Evolutionary conservation across 495 filamentous ascomycete genomes (phyloP).

Genomic region (Tuber magnatum): DNA sequence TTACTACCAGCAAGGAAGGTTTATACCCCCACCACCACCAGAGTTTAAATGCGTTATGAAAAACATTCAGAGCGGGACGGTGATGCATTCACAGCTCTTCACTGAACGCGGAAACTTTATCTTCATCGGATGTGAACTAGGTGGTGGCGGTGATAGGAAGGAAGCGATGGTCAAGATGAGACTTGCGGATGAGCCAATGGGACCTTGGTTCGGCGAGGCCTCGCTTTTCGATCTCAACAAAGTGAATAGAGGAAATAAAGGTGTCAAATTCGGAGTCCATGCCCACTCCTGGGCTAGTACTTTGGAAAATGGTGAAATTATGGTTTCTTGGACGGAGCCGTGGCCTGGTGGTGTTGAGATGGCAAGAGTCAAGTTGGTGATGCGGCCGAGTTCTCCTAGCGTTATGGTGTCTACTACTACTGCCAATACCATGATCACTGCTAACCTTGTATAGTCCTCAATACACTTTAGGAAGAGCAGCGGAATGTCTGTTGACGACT

Average conservation of each 20-base stretch:
- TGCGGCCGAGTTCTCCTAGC: neutral
- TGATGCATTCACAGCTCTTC: slow-evolving; percentile 20
- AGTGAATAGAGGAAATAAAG: neutral
- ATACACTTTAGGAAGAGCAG: neutral
- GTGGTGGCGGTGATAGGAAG: slow-evolving; percentile 1
- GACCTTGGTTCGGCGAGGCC: slow-evolving; percentile 17
- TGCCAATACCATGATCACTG: neutral
- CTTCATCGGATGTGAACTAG: slow-evolving; percentile 12
- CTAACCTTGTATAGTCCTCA: neutral
- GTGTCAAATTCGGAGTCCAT: slow-evolving; percentile 14
- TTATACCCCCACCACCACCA: neutral
- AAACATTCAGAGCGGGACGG: slow-evolving; percentile 6
- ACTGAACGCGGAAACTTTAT: slow-evolving; percentile 10
- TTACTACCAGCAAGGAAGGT: neutral
- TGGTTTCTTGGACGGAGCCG: slow-evolving; percentile 20
- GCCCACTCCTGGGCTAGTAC: slow-evolving; percentile 13
- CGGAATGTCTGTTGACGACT: neutral
- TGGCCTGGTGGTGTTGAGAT: slow-evolving; percentile 22
- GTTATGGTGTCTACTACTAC: neutral
- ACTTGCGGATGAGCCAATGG: slow-evolving; percentile 22
- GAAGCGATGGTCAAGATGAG: slow-evolving; percentile 7
- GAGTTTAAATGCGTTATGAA: slow-evolving; percentile 11
- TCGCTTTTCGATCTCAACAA: slow-evolving; percentile 13
- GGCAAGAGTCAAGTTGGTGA: slow-evolving; percentile 14
- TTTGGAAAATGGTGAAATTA: slow-evolving; percentile 4